Percentiles rank a stretch among this genome's conserved stretches.
Evolutionary conservation across 345 rosid species (phyloP).

Genomic region (Durio zibethinus): DNA sequence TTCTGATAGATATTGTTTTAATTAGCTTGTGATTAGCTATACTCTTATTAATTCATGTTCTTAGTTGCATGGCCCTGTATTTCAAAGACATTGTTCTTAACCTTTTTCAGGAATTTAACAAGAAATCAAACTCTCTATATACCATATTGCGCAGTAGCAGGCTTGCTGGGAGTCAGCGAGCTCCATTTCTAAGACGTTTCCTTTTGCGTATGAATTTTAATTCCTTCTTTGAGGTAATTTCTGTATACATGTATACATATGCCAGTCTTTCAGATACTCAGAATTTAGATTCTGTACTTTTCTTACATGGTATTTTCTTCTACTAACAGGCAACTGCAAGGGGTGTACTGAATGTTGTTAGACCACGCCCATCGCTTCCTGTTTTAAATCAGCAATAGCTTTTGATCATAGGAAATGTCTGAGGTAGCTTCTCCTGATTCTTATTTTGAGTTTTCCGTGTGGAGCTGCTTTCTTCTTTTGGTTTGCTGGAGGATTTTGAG

Average conservation of each 20-base stretch:
- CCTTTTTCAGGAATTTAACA: conserved; percentile 76
- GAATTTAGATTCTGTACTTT: not conserved
- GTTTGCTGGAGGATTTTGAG: not conserved
- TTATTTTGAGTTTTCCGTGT: not conserved
- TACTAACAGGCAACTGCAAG: conserved; percentile 70
- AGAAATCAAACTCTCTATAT: conserved; percentile 88
- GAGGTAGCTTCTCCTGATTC: not conserved
- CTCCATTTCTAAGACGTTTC: conserved; percentile 90
- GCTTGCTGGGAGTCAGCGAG: conserved; percentile 94
- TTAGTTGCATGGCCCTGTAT: not conserved
- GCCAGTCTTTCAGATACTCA: not conserved
- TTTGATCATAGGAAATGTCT: not conserved
- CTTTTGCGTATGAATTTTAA: conserved; percentile 87
- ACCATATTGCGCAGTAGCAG: conserved; percentile 89
- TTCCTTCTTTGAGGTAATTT: conserved; percentile 80
- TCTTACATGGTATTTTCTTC: conserved; percentile 13
- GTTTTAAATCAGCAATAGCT: conserved; percentile 41
- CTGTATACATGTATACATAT: not conserved
- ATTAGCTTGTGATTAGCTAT: not conserved
- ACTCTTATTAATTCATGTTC: not conserved
- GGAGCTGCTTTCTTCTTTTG: not conserved
- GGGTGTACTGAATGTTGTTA: conserved; percentile 77
- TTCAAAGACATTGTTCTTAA: conserved; percentile 8
- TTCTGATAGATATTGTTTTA: not conserved
- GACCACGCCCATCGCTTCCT: conserved; percentile 69